Evolutionary conservation across 2,329 filamentous ascomycete species (phyloP), one percentile per base, ranked within the genome.

Genomic region (Ophiostoma populinum): DNA sequence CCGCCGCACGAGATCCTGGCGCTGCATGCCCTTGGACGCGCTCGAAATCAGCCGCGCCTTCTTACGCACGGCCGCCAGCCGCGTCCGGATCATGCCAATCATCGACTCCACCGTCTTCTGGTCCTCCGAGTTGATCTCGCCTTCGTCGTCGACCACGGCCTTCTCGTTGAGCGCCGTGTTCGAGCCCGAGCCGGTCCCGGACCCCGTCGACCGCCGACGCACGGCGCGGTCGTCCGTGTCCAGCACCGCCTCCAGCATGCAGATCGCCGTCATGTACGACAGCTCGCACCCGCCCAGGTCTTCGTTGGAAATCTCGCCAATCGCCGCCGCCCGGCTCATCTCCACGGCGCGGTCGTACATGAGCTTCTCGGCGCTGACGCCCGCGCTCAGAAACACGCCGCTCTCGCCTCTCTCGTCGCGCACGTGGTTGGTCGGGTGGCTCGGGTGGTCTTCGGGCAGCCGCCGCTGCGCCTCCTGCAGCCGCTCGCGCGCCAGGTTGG

Each of bases 281-380:
- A 93, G 75, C 50, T 95, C 86, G 51, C 87, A 95, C 12, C 85
- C 83, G 1, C 63, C 58, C 17, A 95, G 62, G 53, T 95, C 86
- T 42, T 90, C 81, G 38, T 87, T 85, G 2, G 90, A 83, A 33
- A 98, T 80, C 57, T 98, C 90, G 47, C 92, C 92, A 50, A 95
- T 90, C 7, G 90, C 90, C 7, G 90, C 87, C 4, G 81, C 75
- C 35, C 85, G 75, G 52, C 85, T 94, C 90, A 98, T 95, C 53
- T 98, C 90, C 16, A 95, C 62, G 1, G 90, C 90, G 31, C 90
- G 80, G 47, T 98, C 90, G 51, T 94, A 98, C 85, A 98, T 94
- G 30, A 98, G 63, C 56, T 86, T 93, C 59, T 95, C 90, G 0
- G 90, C 90, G 16, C 85, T 94, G 37, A 94, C 75, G 1, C 87